These are phyloP conservation scores for Scytalidium sp. DNA, from an alignment of 2,329 filamentous ascomycete species.

Conservation along the genomic window DNA sequence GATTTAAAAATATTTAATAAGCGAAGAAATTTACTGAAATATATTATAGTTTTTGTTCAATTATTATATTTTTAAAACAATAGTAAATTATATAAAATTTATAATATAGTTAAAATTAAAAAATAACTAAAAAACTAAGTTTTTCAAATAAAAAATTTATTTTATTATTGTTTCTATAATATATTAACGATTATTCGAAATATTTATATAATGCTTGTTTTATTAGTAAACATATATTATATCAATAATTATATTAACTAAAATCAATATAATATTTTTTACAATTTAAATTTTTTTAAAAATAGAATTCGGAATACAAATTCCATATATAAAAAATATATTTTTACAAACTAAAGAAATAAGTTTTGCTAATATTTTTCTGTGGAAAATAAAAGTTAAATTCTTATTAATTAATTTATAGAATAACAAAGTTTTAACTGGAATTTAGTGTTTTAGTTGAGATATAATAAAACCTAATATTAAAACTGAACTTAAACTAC, in stretches of 20 bases:
- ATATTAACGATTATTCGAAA: not conserved
- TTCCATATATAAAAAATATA: not conserved
- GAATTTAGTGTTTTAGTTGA: not conserved
- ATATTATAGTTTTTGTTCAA: not conserved
- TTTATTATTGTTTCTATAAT: not conserved
- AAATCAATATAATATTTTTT: not conserved
- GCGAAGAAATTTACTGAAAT: not conserved
- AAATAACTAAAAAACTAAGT: not conserved
- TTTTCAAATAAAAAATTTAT: not conserved
- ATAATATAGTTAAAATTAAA: not conserved
- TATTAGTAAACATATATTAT: not conserved
- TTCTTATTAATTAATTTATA: not conserved
- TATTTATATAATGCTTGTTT: not conserved
- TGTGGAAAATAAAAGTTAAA: not conserved
- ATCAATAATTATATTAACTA: slow-evolving; percentile 1
- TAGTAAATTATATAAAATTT: not conserved
- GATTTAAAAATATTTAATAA: not conserved
- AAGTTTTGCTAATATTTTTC: not conserved
- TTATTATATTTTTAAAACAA: not conserved
- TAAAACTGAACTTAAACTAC: not conserved
- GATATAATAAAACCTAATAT: not conserved
- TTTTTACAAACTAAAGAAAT: not conserved
- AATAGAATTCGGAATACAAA: not conserved
- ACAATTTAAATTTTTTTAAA: not conserved
- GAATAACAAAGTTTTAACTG: not conserved